Conservation (phyloP, 352 stramenopile genomes). For the Globisporangium nodosum region DNA sequence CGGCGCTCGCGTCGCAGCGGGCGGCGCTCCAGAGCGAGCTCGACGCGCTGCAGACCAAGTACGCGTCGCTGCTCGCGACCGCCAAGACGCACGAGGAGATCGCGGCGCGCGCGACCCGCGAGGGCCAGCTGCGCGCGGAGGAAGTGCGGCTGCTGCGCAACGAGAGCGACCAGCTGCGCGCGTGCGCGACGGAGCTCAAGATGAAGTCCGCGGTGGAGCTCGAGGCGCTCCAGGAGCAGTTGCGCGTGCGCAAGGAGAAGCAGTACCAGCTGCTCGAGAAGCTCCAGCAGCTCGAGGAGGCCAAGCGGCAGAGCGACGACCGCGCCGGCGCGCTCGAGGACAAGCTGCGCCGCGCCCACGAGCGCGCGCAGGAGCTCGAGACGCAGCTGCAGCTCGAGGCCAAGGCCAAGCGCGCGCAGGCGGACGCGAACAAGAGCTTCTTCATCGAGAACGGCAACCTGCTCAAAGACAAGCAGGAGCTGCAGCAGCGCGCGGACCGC, state of each 20-base stretch:
- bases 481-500: constrained; percentile 85
- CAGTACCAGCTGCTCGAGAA: constrained; percentile 97
- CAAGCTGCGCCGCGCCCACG: constrained; percentile 83
- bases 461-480: constrained; percentile 62
- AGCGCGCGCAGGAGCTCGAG: constrained; percentile 90
- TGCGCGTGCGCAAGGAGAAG: constrained; percentile 95
- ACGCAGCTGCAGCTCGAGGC: constrained; percentile 93
- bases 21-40: constrained; percentile 61
- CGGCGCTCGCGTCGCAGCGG: constrained; percentile 54
- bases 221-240: constrained; percentile 93
- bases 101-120: constrained; percentile 76
- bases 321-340: constrained; percentile 88
- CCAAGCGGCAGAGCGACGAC: constrained; percentile 91
- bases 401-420: constrained; percentile 88
- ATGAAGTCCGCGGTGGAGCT: constrained; percentile 96
- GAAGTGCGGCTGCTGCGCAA: constrained; percentile 90
- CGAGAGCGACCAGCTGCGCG: constrained; percentile 90
- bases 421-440: constrained; percentile 92
- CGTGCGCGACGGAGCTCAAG: constrained; percentile 90
- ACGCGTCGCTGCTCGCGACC: constrained; percentile 85
- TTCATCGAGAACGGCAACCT: constrained; percentile 81
- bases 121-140: constrained; percentile 91
- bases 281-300: constrained; percentile 92
- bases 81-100: constrained; percentile 93
- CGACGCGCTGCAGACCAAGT: constrained; percentile 84